Evolutionary conservation across 257 asterid species (phyloP), one percentile per base, ranked within the genome.

Genomic region (Leonotis leonurus): DNA sequence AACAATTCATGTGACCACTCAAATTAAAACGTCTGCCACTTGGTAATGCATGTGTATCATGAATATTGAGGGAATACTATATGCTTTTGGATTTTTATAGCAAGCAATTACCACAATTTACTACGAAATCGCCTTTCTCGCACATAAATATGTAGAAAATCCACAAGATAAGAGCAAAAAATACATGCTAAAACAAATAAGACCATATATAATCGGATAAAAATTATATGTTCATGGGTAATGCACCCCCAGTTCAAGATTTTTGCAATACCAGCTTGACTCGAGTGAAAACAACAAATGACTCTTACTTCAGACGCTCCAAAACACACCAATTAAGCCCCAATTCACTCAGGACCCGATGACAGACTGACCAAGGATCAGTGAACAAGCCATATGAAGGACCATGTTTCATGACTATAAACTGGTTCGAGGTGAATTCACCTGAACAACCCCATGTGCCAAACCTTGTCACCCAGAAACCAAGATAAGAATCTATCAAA

Each of bases 381-480:
- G 63, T 17, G 30, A 39, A 35, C 61, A 58, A 33, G 37, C 66
- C 78, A 69, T 60, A 61, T 8, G 64, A 51, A 57, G 65, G 40
- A 51, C 70, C 26, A 22, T 50, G 60, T 43, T 62, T 49, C 44
- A 20, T 4, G 62, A 63, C 29, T 46, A 32, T 56, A 40, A 67
- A 24, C 64, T 5, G 60, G 65, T 21, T 40, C 60, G 14, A 57
- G 69, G 66, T 60, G 62, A 18, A 66, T 67, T 79, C 73, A 59
- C 73, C 65, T 25, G 74, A 75, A 43, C 16, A 37, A 74, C 64
- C 70, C 70, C 75, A 62, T 62, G 68, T 64, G 20, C 61, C 73
- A 35, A 76, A 70, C 68, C 82, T 70, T 70, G 56, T 50, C 18
- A 26, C 64, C 71, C 70, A 35, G 70, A 74, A 70, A 27, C 29